Percentiles rank a stretch among this genome's conserved stretches.
Evolutionary conservation across 2,329 filamentous ascomycete genomes (phyloP).

Genomic region (Aspergillus awamori): DNA sequence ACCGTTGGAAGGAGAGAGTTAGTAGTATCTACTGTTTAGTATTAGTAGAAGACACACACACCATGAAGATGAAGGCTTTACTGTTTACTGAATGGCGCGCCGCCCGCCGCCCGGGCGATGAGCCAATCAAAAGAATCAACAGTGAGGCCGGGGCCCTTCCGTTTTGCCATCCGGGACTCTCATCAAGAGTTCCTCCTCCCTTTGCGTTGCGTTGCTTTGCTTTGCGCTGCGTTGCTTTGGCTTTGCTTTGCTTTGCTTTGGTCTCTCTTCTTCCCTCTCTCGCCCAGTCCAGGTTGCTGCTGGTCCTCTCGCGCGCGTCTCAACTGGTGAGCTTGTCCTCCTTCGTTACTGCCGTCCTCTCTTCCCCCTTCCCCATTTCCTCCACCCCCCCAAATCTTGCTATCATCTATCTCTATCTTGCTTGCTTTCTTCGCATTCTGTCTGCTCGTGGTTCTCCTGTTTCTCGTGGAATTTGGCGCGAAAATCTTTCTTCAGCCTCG

Average conservation of each 20-base stretch:
- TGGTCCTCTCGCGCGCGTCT: neutral
- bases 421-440: neutral
- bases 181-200: neutral
- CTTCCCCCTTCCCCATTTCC: neutral
- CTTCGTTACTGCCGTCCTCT: neutral
- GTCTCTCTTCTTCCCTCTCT: neutral
- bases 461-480: neutral
- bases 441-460: slow-evolving; percentile 6
- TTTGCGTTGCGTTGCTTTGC: neutral
- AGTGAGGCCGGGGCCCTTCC: neutral
- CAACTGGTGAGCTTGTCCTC: slow-evolving; percentile 2
- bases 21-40: no score
- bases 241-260: neutral
- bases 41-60: no score
- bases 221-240: neutral
- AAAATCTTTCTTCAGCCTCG: neutral
- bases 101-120: neutral
- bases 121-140: neutral
- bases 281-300: neutral
- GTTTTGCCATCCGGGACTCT: slow-evolving; percentile 1
- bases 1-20: no score
- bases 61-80: neutral
- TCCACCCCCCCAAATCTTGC: no score
- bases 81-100: neutral
- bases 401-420: neutral